Base-by-base conservation (phyloP, 495 filamentous ascomycete species). In the Cercophora samala region DNA sequence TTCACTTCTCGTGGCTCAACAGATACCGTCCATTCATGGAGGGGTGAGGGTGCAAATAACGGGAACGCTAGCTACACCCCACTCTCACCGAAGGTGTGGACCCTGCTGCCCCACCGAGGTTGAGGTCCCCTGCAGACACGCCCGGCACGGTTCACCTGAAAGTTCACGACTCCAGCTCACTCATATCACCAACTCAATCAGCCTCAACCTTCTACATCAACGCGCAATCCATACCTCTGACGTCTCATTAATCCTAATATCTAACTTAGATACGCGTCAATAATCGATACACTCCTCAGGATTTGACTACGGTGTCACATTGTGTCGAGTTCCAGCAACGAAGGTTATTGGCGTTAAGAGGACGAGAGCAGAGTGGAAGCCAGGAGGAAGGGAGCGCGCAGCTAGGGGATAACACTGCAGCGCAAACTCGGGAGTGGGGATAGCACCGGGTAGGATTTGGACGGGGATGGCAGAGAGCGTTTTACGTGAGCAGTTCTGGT, bases 121-220 rank as follows among this genome's bases (percentile, higher is more conserved):
- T 17, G 15, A 46, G 37, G 6, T 46, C 11, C 23, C 21, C 9
- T 62, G 21, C 24, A 60, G n/a, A 60, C 25, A 60, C 25, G 18
- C 58, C 23, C 23, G 8, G 37, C 37, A 46, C 37, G 5, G 5
- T 60, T 42, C 60, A n/a, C 5, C 26, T 17, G 23, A 62, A 22
- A 58, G 24, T 25, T 25, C 21, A 58, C 55, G 55, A 58, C 55
- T 58, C 55, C 24, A n/a, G 15, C 24, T 58, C 55, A 58, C 18
- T 58, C 55, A 25, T 13, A 46, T 46, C 37, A 17, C 37, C 37
- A 13, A 17, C 26, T 46, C 37, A 46, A 17, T 17, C 8, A 46
- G 37, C 37, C 6, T 46, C 37, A 17, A 17, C 37, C 5, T 9
- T 46, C 37, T 17, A 3, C 15, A 46, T 46, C 37, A 1, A 13